phyloP scores from a whole-genome alignment of 345 rosid genomes.

The Aquilaria malaccensis region DNA sequence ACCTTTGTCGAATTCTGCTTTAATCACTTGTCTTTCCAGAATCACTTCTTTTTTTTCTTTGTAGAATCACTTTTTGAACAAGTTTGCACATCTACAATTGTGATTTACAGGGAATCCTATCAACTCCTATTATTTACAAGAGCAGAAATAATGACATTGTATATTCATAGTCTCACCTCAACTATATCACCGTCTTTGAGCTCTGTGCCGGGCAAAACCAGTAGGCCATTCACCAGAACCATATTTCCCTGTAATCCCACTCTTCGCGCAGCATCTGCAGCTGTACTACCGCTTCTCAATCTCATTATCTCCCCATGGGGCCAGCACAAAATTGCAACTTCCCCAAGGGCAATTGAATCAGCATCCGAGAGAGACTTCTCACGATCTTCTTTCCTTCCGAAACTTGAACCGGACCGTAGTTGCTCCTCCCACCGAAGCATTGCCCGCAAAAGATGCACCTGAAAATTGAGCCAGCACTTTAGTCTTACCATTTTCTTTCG shows the following conservation, averaged over 20 bases:
- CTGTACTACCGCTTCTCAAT: constrained; percentile 58
- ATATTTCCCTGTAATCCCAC: constrained; percentile 55
- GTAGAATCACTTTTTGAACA: too few relatives aligned
- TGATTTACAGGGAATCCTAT: too few relatives aligned
- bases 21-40: too few relatives aligned
- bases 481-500: too few relatives aligned
- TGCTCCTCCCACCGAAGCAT: constrained; percentile 78
- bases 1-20: too few relatives aligned
- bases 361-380: constrained; percentile 1
- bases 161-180: constrained; percentile 42
- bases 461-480: background rate
- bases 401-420: constrained; percentile 35
- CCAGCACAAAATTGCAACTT: constrained; percentile 59
- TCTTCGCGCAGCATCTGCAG: constrained; percentile 67
- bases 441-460: constrained; percentile 63
- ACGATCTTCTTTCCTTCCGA: constrained; percentile 22
- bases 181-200: constrained; percentile 70
- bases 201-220: constrained; percentile 49
- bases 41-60: too few relatives aligned
- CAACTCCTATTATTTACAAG: too few relatives aligned
- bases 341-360: constrained; percentile 33
- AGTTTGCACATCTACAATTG: too few relatives aligned
- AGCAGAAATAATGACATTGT: background rate
- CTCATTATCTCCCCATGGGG: constrained; percentile 68
- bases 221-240: constrained; percentile 55